Conservation (phyloP, 805 yeast species). For the Scheffersomyces spartinae region DNA sequence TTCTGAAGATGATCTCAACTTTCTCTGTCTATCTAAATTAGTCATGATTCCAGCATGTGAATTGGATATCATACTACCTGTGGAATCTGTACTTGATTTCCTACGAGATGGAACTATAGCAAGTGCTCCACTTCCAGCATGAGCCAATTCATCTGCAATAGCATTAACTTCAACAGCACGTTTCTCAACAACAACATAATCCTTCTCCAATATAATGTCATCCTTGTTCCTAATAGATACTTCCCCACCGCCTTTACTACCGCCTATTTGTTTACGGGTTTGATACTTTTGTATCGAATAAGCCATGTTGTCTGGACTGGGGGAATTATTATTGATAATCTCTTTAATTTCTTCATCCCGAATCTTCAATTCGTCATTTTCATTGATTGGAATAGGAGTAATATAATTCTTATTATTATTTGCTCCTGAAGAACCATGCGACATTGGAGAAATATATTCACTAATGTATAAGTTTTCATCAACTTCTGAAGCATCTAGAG, state of each 20-base stretch:
- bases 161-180: slow-evolving; percentile 93
- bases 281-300: slow-evolving; percentile 10
- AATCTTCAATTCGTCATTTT: slow-evolving; percentile 5
- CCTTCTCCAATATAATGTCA: slow-evolving; percentile 57
- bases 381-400: slow-evolving; percentile 3
- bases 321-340: slow-evolving; percentile 31
- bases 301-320: slow-evolving; percentile 24
- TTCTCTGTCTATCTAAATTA: slow-evolving; percentile 13
- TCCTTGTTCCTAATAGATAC: slow-evolving; percentile 10
- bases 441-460: slow-evolving; percentile 52
- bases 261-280: slow-evolving; percentile 4
- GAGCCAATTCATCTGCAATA: slow-evolving; percentile 82
- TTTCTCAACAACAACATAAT: slow-evolving; percentile 91
- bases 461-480: slow-evolving; percentile 78
- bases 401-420: background rate
- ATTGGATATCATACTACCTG: no score
- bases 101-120: slow-evolving; percentile 29
- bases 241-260: slow-evolving; percentile 6
- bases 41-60: no score
- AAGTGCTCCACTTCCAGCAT: slow-evolving; percentile 41
- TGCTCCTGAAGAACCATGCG: slow-evolving; percentile 6
- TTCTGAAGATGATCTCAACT: slow-evolving; percentile 36
- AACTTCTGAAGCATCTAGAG: slow-evolving; percentile 54
- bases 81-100: slow-evolving; percentile 12
- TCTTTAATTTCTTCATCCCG: slow-evolving; percentile 35